Percentiles rank a stretch among this genome's conserved stretches.
phyloP scores from a whole-genome alignment of 2,329 filamentous ascomycete species.

The Hortaea sp. region DNA sequence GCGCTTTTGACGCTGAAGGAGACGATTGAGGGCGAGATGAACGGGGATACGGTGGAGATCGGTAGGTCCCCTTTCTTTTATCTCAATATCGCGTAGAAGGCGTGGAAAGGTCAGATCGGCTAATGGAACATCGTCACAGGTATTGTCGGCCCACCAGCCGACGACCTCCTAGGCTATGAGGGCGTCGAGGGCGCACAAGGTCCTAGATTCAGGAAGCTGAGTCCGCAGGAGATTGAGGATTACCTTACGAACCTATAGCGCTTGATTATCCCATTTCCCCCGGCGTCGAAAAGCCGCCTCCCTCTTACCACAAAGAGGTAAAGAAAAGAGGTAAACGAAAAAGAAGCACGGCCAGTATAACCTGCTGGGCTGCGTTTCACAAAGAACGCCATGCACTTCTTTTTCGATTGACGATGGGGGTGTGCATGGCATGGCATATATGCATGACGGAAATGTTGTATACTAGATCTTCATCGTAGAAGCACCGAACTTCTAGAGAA shows the following conservation, averaged over 20 bases:
- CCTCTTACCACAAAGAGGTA: no score
- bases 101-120: neutral
- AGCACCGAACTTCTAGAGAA: no score
- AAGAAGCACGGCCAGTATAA: no score
- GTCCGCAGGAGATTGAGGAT: slow-evolving; percentile 96
- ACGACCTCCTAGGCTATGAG: slow-evolving; percentile 85
- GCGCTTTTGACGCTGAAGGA: slow-evolving; percentile 95
- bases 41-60: slow-evolving; percentile 30
- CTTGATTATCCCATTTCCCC: neutral
- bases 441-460: no score
- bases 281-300: neutral
- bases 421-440: no score
- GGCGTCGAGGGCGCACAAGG: slow-evolving; percentile 77
- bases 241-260: slow-evolving; percentile 93
- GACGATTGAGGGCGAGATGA: slow-evolving; percentile 53
- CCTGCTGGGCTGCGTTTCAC: no score
- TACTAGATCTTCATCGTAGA: no score
- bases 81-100: neutral
- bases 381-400: no score
- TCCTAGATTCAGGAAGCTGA: slow-evolving; percentile 87
- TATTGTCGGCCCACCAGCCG: slow-evolving; percentile 88
- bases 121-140: slow-evolving; percentile 39
- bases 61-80: slow-evolving; percentile 44
- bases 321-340: no score
- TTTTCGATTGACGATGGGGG: no score